Evolutionary conservation across 306 rosid genomes (phyloP), one percentile per base, ranked within the genome.

Genomic region (Sechiopsis laciniata): DNA sequence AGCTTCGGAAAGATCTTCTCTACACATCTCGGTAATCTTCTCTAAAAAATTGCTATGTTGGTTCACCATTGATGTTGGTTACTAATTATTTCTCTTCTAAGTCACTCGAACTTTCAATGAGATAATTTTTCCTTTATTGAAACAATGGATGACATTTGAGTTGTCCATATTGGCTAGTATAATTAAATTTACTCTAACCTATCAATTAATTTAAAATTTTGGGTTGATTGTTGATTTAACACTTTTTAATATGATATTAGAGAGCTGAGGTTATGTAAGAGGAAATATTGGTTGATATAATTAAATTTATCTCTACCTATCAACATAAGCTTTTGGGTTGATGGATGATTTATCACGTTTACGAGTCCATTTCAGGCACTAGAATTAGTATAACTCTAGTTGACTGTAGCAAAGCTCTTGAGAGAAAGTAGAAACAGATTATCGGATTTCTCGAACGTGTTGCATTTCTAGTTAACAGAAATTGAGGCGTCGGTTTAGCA

Each of bases 11-110:
- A 68, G 42, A 12, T 14, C 8, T 68, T 22, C 48, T 48, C 57
- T 14, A 8, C 73, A 13, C 73, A 13, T 48, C 73, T 68, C 20
- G 14, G 73, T 68, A 68, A 50, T 48, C 7, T 45, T 68, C 57
- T 68, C 40, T 48, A 12, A 7, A 15, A 68, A 68, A 19, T 14
- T 46, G 52, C 37, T 24, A 46, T 2, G 71, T 46, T 20, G 4
- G 19, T 67, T 65, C 29, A 66, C 19, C 17, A 67, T 66, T 66
- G 8, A 45, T 42, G 52, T 46, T 67, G 6, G 20, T 68, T 68
- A 68, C 42, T 48, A 68, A 48, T 50, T 10, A 68, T 46, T 7
- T 22, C 35, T 24, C 58, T 69, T 69, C 15, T 69, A 69, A 48
- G 19, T 70, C 24, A 50, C 59, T 26, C 12, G 12, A 51, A 51